Conservation (phyloP, 306 rosid genomes). For the Cyamopsis tetragonoloba region DNA sequence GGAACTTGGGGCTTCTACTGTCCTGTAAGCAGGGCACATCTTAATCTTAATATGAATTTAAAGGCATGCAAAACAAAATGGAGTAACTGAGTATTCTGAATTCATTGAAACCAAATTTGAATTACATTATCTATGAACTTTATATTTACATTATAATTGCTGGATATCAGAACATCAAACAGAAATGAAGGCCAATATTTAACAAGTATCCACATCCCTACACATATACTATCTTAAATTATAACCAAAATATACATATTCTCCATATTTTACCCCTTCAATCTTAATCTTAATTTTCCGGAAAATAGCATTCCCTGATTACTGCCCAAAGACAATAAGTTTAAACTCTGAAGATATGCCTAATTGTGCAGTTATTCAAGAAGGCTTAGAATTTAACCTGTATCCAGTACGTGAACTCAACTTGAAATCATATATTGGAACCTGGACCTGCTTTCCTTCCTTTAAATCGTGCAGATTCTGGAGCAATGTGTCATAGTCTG, state of each 20-base stretch:
- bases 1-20: constrained; percentile 89
- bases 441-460: constrained; percentile 73
- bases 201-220: neutral
- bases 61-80: constrained; percentile 2
- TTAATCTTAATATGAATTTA: constrained; percentile 8
- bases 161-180: neutral
- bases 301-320: neutral
- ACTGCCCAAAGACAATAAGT: neutral
- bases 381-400: constrained; percentile 54
- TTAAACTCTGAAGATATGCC: constrained; percentile 16
- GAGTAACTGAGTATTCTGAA: neutral
- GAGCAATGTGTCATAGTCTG: constrained; percentile 90
- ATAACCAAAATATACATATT: constrained; percentile 9
- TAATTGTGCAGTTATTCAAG: constrained; percentile 21
- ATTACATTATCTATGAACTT: neutral
- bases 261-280: neutral
- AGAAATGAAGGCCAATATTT: constrained; percentile 1
- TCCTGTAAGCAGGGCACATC: constrained; percentile 55
- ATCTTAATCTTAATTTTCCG: constrained; percentile 5
- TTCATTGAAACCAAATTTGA: constrained; percentile 10
- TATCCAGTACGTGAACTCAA: constrained; percentile 88
- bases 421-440: constrained; percentile 97
- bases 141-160: constrained; percentile 1
- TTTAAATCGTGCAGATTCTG: constrained; percentile 84
- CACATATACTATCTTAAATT: neutral